Conservation (phyloP, 2,329 filamentous ascomycete species). For the Fusarium chuoi region DNA sequence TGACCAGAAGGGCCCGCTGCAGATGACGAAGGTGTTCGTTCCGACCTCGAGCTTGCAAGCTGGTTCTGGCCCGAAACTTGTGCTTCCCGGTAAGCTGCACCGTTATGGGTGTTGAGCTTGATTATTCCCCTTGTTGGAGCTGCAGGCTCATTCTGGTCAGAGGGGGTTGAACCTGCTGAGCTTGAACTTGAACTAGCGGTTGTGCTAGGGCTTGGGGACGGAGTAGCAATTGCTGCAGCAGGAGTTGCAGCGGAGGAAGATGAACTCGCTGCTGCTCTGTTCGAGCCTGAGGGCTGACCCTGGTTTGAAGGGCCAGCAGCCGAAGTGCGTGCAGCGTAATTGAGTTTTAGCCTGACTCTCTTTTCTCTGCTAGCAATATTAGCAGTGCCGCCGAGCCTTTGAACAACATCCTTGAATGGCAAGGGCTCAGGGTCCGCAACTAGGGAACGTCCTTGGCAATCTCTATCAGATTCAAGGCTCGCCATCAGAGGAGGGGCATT, state of each 20-base stretch:
- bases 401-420: slow-evolving; percentile 23
- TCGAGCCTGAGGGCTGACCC: not conserved
- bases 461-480: slow-evolving; percentile 30
- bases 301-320: not conserved
- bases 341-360: slow-evolving; percentile 1
- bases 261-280: not conserved
- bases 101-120: not conserved
- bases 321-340: not conserved
- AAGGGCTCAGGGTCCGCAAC: slow-evolving; percentile 26
- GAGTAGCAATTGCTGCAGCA: not conserved
- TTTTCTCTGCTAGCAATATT: not conserved
- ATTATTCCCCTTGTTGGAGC: not conserved
- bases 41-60: not conserved
- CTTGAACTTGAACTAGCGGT: not conserved
- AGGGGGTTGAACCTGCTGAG: not conserved
- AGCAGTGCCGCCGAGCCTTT: not conserved
- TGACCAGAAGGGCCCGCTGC: not conserved
- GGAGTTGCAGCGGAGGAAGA: not conserved
- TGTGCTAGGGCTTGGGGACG: not conserved
- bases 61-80: not conserved
- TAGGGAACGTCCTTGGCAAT: slow-evolving; percentile 4
- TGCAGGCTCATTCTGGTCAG: not conserved
- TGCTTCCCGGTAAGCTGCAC: not conserved
- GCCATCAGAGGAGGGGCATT: slow-evolving; percentile 39
- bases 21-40: not conserved